Evolutionary conservation across 768 basidiomycete genomes (phyloP).

Genomic region (Suillus placidus): DNA sequence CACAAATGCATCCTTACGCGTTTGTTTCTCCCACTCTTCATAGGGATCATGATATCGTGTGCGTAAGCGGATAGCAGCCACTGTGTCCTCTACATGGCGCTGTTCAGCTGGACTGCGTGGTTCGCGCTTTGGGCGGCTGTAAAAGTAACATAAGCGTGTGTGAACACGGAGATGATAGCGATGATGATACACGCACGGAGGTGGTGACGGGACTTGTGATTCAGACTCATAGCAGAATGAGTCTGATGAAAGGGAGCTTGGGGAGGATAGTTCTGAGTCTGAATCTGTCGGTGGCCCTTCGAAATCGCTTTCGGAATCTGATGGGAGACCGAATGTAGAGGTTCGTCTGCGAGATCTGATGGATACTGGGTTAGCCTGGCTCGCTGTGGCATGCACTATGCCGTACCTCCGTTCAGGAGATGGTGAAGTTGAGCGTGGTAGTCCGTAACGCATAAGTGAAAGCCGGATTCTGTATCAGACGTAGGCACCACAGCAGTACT

Average conservation of each 20-base stretch:
- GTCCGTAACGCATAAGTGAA: slow-evolving; percentile 52
- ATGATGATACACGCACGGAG: slow-evolving; percentile 36
- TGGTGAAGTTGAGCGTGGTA: slow-evolving; percentile 53
- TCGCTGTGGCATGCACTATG: slow-evolving; percentile 18
- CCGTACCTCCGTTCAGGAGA: slow-evolving; percentile 47
- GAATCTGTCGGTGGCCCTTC: slow-evolving; percentile 41
- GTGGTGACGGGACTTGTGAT: slow-evolving; percentile 37
- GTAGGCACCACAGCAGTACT: not conserved
- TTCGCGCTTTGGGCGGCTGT: slow-evolving; percentile 24
- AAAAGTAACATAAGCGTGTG: not conserved
- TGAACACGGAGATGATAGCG: not conserved
- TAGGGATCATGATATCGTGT: slow-evolving; percentile 48
- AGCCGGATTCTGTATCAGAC: not conserved
- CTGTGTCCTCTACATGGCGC: slow-evolving; percentile 44
- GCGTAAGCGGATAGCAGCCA: slow-evolving; percentile 48
- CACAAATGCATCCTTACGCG: slow-evolving; percentile 50
- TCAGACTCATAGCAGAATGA: slow-evolving; percentile 49
- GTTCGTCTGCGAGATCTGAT: slow-evolving; percentile 34
- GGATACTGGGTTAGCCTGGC: not conserved
- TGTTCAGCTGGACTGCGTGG: slow-evolving; percentile 35
- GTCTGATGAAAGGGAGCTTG: slow-evolving; percentile 37
- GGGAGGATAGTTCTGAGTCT: slow-evolving; percentile 29
- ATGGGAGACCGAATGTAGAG: slow-evolving; percentile 58
- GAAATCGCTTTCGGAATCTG: slow-evolving; percentile 46
- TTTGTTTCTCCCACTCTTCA: slow-evolving; percentile 54